Evolutionary conservation across 1,284 basidiomycete genomes (phyloP).

Genomic region (Cystobasidium sp.): DNA sequence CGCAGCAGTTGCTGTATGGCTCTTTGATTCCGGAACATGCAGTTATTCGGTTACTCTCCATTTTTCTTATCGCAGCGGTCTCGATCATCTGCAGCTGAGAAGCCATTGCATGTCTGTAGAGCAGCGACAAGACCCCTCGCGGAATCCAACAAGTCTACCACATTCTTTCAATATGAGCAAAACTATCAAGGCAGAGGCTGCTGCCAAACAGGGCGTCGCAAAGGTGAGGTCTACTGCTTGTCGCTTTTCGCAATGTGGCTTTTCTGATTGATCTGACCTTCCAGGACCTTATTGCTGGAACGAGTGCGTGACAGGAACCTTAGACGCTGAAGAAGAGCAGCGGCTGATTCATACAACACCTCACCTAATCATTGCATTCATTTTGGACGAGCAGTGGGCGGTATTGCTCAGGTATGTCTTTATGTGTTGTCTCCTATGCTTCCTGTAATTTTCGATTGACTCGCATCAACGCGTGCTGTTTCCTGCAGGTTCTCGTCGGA

Average conservation of each 20-base stretch:
- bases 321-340: neutral
- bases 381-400: conserved; percentile 30
- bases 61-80: too few relatives aligned
- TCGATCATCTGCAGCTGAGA: too few relatives aligned
- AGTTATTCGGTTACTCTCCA: too few relatives aligned
- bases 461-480: conserved; percentile 6
- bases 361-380: neutral
- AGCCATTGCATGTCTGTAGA: too few relatives aligned
- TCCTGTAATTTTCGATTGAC: conserved; percentile 24
- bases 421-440: neutral
- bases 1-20: too few relatives aligned
- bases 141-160: neutral
- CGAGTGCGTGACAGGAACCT: conserved; percentile 11
- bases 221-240: conserved; percentile 13
- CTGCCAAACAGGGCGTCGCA: conserved; percentile 16
- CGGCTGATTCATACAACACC: neutral
- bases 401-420: conserved; percentile 40
- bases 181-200: conserved; percentile 15
- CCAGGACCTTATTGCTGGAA: conserved; percentile 41
- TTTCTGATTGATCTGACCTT: neutral
- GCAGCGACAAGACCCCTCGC: too few relatives aligned
- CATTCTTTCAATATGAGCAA: conserved; percentile 20
- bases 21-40: too few relatives aligned
- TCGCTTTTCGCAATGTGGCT: neutral
- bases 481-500: conserved; percentile 40